Evolutionary conservation across 2,329 filamentous ascomycete genomes (phyloP), one percentile per base, ranked within the genome.

Genomic region (Mycosphaerella sp.): DNA sequence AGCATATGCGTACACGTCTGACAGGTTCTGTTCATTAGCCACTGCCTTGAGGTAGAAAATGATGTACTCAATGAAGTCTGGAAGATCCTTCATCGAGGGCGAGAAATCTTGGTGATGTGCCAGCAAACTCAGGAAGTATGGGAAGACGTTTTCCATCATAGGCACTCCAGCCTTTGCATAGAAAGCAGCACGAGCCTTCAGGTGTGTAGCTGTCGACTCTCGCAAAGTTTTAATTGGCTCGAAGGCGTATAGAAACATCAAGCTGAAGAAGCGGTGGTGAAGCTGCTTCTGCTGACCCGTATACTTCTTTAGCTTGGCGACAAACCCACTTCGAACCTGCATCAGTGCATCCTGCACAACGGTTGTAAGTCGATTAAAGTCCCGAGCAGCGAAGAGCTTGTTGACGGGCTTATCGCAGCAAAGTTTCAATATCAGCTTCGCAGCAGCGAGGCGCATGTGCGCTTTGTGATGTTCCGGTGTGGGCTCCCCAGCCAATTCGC

Each of bases 61-160:
- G 52, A 98, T 83, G 68, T 97, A 98, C 60, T 84, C 83, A 5
- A 87, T 84, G 67, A 95, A 90, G 64, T 95, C 88, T 40, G 83
- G 76, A 43, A 96, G 72, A 42, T 89, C 85, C 12, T 81, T 78
- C 2, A 82, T 70, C 5, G 80, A 78, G 1, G 76, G 68, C 54
- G 79, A 82, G 60, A 91, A 96, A 68, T 98, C 93, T 1, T 90
- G 90, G 67, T 98, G 93, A 66, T 97, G 91, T 4, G 91, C 90
- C 39, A 98, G 78, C 39, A 98, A 73, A 43, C 89, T 93, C 46
- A 98, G 76, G 30, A 97, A 78, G 7, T 93, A 82, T 21, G 87
- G 82, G 66, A 97, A 86, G 10, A 85, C 79, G 17, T 83, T 80
- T 69, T 97, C 91, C 73, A 98, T 81, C 6, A 86, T 77, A 8